Evolutionary conservation across 1,139 yeast genomes (phyloP), one percentile per base, ranked within the genome.

Genomic region (Diutina rugosa): DNA sequence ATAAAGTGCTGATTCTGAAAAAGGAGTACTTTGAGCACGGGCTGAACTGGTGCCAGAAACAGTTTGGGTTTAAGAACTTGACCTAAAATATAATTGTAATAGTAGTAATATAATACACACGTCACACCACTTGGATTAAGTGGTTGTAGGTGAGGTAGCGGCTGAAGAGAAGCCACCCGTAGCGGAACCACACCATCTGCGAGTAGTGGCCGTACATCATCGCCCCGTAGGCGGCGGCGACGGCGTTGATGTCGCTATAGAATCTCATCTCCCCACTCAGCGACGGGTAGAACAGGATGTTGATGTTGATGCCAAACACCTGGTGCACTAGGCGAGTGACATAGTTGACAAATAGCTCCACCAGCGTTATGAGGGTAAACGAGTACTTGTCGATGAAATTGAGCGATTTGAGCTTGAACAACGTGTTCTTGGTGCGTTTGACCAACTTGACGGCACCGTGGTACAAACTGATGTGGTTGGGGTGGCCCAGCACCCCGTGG

Each of bases 121-220:
- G 32, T 21, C 38, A 35, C 41, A 35, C 41, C 16, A 61, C 56
- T 58, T 72, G 71, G 49, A 72, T 71, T 59, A 90, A 75, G 64
- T 88, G 91, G 69, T 91, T 93, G 56, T 76, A 78, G 52, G 83
- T 84, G 79, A 87, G 79, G 70, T 87, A 87, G 60, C 95, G 77
- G 60, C 96, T 87, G 51, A 85, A 71, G 7, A 80, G 60, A 64
- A 93, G 75, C 97, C 98, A 93, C 1, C 90, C 86, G 73, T 87
- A 89, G 61, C 99, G 77, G 69, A 87, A 93, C 98, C 98, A 93
- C 14, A 85, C 91, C 90, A 93, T 87, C 68, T 93, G 99, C 3
- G 96, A 84, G 61, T 76, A 76, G 69, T 93, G 98, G 4, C 89
- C 96, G 62, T 78, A 77, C 4, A 84, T 73, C 97, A 93, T 90